Percentiles rank a stretch among this genome's conserved stretches.
phyloP scores from a whole-genome alignment of 2,329 filamentous ascomycete genomes.

The Talaromyces sp. region DNA sequence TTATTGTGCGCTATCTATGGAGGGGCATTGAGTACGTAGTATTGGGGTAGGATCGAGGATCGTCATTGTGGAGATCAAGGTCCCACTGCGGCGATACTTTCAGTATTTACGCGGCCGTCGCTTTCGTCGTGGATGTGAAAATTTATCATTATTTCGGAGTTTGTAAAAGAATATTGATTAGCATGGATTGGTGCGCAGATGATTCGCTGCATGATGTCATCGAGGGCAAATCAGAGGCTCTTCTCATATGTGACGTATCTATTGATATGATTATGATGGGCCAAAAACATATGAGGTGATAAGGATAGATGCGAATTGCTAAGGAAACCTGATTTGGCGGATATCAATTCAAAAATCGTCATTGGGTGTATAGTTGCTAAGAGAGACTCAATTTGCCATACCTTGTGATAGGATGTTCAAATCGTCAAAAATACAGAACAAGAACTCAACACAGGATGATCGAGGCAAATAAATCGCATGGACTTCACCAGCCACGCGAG shows the following conservation, averaged over 20 bases:
- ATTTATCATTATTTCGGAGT: background rate
- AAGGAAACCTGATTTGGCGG: background rate
- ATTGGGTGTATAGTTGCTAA: background rate
- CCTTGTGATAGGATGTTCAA: too few relatives aligned
- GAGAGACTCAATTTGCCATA: too few relatives aligned
- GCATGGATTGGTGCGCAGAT: background rate
- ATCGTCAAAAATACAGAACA: too few relatives aligned
- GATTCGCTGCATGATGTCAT: background rate
- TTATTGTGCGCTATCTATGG: background rate
- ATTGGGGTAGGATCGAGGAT: background rate
- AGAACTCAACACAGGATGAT: background rate
- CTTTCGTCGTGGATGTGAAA: background rate
- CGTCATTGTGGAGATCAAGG: background rate
- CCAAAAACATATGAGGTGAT: background rate
- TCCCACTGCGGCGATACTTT: background rate
- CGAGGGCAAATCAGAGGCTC: background rate
- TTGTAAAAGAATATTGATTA: background rate
- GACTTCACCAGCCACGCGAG: too few relatives aligned
- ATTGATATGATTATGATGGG: too few relatives aligned
- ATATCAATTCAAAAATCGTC: background rate
- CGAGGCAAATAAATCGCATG: background rate
- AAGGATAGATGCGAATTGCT: background rate
- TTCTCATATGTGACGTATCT: background rate
- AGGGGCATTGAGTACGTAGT: background rate
- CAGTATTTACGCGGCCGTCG: too few relatives aligned